These are phyloP conservation scores for Lachnellula subtilissima DNA, from an alignment of 2,329 filamentous ascomycete genomes.

Conservation along the genomic window DNA sequence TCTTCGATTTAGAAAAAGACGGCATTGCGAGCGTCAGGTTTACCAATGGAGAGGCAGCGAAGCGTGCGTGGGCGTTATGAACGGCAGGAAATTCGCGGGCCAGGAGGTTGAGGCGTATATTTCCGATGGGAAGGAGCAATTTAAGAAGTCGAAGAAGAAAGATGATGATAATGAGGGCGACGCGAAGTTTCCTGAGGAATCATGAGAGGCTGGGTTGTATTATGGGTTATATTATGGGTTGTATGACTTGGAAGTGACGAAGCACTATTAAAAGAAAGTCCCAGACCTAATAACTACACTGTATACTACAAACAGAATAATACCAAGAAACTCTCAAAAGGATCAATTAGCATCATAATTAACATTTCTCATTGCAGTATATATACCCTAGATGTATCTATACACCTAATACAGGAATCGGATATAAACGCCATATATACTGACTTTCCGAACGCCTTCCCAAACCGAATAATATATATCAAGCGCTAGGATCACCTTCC, in stretches of 20 bases:
- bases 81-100: conserved; percentile 74
- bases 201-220: background rate
- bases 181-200: background rate
- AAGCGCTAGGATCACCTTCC: conserved; percentile 32
- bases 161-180: conserved; percentile 28
- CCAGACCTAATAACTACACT: background rate
- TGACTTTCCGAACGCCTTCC: background rate
- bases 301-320: background rate
- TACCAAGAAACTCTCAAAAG: background rate
- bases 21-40: conserved; percentile 87
- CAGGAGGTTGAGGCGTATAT: conserved; percentile 67
- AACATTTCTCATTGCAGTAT: background rate
- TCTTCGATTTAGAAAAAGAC: conserved; percentile 81
- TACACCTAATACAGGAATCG: background rate
- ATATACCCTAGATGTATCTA: background rate
- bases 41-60: conserved; percentile 63
- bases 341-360: background rate
- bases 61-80: conserved; percentile 69
- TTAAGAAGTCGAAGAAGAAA: conserved; percentile 60
- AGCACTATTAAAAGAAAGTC: background rate
- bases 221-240: too few relatives aligned
- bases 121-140: conserved; percentile 66
- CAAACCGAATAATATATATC: conserved; percentile 9
- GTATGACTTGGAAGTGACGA: background rate
- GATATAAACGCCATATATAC: background rate